These are phyloP conservation scores for Rhododendron molle DNA, from an alignment of 148 eudicot species.

Conservation along the genomic window DNA sequence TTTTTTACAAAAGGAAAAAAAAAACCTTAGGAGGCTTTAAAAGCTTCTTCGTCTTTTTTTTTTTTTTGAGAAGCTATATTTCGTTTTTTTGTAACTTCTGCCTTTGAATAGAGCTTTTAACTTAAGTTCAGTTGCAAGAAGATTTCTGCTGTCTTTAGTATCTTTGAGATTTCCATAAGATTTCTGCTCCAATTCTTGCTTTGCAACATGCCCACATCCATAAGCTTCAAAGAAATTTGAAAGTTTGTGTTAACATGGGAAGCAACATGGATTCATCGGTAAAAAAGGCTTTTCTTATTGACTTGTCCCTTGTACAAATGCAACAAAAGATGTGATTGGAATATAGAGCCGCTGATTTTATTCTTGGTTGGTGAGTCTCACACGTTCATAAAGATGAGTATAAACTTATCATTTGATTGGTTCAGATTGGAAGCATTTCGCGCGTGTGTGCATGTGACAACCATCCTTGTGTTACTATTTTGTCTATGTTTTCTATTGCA, in stretches of 20 bases:
- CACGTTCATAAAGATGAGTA: neutral
- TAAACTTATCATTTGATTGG: neutral
- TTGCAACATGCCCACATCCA: too few species aligned
- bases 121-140: too few species aligned
- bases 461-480: neutral
- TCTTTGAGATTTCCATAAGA: too few species aligned
- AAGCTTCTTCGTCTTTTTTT: too few species aligned
- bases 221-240: too few species aligned
- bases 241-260: constrained; percentile 26
- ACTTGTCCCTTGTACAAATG: constrained; percentile 28
- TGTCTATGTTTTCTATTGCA: constrained; percentile 14
- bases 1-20: too few species aligned
- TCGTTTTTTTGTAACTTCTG: too few species aligned
- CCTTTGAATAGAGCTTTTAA: too few species aligned
- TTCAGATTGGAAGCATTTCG: neutral
- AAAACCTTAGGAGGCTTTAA: too few species aligned
- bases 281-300: constrained; percentile 2
- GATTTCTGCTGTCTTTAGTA: too few species aligned
- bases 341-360: constrained; percentile 46
- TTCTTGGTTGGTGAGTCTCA: constrained; percentile 47
- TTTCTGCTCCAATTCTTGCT: too few species aligned
- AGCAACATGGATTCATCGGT: constrained; percentile 51
- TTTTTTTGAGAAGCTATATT: too few species aligned
- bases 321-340: constrained; percentile 40
- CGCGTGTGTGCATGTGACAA: neutral